phyloP scores from a whole-genome alignment of 2,329 filamentous ascomycete species.

The Aureobasidium sp. region DNA sequence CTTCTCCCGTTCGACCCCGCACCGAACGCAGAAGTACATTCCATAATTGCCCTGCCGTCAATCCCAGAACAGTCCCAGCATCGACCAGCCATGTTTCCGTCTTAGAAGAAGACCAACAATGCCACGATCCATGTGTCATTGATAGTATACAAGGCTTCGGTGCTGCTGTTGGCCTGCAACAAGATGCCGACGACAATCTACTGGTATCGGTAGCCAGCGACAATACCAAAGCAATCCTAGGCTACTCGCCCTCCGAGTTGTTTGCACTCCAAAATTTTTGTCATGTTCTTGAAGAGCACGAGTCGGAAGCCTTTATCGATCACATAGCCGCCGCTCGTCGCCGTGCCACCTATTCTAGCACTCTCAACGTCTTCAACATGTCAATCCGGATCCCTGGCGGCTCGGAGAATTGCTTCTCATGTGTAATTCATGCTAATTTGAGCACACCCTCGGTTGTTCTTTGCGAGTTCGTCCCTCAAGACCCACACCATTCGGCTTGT shows the following conservation, averaged over 20 bases:
- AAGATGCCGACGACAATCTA: background rate
- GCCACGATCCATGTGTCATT: background rate
- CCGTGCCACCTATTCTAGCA: background rate
- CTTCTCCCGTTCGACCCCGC: background rate
- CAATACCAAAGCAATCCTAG: background rate
- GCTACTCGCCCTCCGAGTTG: background rate
- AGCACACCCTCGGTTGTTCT: background rate
- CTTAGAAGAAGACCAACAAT: too few species aligned
- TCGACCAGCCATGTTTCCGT: too few species aligned
- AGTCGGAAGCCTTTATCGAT: background rate
- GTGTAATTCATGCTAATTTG: background rate
- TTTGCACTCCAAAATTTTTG: background rate
- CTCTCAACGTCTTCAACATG: background rate
- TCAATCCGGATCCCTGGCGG: background rate
- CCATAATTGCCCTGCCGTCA: too few species aligned
- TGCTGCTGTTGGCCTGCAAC: background rate
- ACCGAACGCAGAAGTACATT: too few species aligned
- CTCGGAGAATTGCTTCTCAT: background rate
- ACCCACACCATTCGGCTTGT: background rate
- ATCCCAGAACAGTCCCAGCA: too few species aligned
- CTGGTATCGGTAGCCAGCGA: background rate
- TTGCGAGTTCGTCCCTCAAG: background rate
- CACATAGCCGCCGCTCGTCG: background rate
- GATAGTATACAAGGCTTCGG: background rate
- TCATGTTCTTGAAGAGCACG: background rate